Evolutionary conservation across 331 rosid species (phyloP).

Genomic region (Rosa hybrid): DNA sequence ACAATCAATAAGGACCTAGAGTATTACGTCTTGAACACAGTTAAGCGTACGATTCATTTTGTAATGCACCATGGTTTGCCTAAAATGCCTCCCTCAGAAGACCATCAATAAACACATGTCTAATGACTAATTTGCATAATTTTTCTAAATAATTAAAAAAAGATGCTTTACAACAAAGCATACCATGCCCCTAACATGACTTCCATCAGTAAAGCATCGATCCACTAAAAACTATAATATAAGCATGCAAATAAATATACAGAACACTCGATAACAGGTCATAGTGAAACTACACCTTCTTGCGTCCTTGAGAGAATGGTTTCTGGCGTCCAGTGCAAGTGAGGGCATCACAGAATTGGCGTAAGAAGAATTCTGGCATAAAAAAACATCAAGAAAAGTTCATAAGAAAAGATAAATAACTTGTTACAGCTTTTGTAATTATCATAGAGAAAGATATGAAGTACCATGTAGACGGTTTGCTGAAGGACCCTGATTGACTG

Average conservation of each 20-base stretch:
- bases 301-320: conserved; percentile 73
- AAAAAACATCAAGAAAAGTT: conserved; percentile 18
- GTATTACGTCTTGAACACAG: neutral
- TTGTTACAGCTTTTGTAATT: conserved; percentile 16
- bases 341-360: conserved; percentile 80
- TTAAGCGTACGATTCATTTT: neutral
- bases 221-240: neutral
- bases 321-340: conserved; percentile 54
- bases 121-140: neutral
- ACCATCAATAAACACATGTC: neutral
- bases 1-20: conserved; percentile 5
- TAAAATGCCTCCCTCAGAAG: neutral
- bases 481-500: conserved; percentile 56
- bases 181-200: neutral
- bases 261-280: neutral
- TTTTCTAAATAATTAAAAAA: neutral
- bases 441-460: conserved; percentile 21
- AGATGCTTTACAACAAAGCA: neutral
- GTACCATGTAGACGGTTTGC: conserved; percentile 72
- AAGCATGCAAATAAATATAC: neutral
- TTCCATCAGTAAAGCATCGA: neutral
- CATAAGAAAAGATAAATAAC: neutral
- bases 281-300: conserved; percentile 43
- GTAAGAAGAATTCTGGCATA: conserved; percentile 68
- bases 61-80: neutral